phyloP scores from a whole-genome alignment of 1,139 yeast species.

The Debaryomyces nepalensis region DNA sequence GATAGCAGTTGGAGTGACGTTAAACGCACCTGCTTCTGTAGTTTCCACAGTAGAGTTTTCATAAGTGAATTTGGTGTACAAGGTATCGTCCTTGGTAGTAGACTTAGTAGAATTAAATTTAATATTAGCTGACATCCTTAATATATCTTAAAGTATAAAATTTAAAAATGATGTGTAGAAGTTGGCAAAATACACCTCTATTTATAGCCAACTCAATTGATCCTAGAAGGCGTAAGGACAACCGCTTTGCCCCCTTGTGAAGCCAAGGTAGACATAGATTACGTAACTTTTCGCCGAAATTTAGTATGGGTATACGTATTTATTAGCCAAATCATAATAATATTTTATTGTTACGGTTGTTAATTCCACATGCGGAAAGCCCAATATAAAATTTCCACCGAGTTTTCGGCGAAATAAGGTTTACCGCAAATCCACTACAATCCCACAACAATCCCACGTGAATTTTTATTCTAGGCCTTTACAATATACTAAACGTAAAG shows the following conservation, averaged over 20 bases:
- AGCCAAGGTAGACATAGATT: not conserved
- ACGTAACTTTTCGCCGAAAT: slow-evolving; percentile 12
- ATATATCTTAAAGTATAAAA: not conserved
- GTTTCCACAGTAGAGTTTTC: slow-evolving; percentile 43
- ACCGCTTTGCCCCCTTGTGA: not conserved
- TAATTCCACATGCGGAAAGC: slow-evolving; percentile 7
- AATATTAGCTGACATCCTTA: slow-evolving; percentile 31
- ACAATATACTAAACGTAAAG: not conserved
- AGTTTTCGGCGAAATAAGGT: slow-evolving; percentile 34
- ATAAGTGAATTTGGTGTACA: slow-evolving; percentile 67
- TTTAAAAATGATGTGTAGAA: not conserved
- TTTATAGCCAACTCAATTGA: slow-evolving; percentile 10
- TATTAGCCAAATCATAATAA: slow-evolving; percentile 6
- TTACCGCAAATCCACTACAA: slow-evolving; percentile 1
- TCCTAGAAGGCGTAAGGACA: slow-evolving; percentile 2
- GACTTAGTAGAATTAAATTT: slow-evolving; percentile 69
- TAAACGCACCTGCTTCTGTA: slow-evolving; percentile 56
- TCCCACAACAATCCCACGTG: slow-evolving; percentile 6
- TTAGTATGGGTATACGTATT: slow-evolving; percentile 3
- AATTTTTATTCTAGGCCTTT: not conserved
- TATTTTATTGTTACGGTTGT: slow-evolving; percentile 3
- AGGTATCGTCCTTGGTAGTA: slow-evolving; percentile 58
- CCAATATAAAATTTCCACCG: slow-evolving; percentile 26
- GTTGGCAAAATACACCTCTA: slow-evolving; percentile 10
- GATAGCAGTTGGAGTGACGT: slow-evolving; percentile 71